Evolutionary conservation across 805 yeast species (phyloP).

Genomic region (Jamesozyma spencerorum): DNA sequence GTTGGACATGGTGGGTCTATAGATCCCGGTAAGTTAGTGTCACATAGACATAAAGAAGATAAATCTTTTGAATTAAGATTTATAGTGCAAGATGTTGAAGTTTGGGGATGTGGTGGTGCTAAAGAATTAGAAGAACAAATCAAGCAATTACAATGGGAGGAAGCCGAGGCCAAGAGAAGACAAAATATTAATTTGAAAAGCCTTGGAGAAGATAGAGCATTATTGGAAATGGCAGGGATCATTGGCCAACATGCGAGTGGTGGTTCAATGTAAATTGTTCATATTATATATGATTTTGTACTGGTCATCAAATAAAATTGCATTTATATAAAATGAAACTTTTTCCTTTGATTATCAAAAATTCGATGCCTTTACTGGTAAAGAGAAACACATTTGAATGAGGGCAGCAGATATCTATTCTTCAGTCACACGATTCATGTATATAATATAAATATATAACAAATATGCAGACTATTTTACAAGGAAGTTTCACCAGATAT

Average conservation of each 20-base stretch:
- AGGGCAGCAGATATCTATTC: no score
- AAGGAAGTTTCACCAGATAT: not conserved
- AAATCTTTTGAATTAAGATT: slow-evolving; percentile 57
- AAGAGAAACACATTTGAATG: no score
- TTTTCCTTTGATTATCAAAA: not conserved
- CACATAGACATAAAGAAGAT: slow-evolving; percentile 14
- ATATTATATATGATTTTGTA: not conserved
- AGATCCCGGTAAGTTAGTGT: slow-evolving; percentile 27
- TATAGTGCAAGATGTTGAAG: slow-evolving; percentile 67
- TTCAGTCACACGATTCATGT: no score
- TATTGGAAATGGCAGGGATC: slow-evolving; percentile 74
- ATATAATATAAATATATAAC: not conserved
- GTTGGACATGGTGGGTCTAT: slow-evolving; percentile 47
- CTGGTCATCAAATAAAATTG: not conserved
- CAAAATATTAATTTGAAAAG: slow-evolving; percentile 56
- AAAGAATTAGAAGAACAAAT: slow-evolving; percentile 70
- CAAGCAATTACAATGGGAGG: slow-evolving; percentile 86
- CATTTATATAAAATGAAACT: not conserved
- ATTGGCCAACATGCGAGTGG: slow-evolving; percentile 44
- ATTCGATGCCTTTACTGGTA: not conserved
- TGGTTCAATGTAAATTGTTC: slow-evolving; percentile 33
- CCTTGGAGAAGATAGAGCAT: slow-evolving; percentile 73
- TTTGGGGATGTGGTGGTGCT: slow-evolving; percentile 84
- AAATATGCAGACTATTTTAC: no score
- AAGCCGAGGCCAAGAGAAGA: slow-evolving; percentile 71